Evolutionary conservation across 371 early-diverging fungal species (phyloP).

Genomic region (Rhizopus arrhizus): DNA sequence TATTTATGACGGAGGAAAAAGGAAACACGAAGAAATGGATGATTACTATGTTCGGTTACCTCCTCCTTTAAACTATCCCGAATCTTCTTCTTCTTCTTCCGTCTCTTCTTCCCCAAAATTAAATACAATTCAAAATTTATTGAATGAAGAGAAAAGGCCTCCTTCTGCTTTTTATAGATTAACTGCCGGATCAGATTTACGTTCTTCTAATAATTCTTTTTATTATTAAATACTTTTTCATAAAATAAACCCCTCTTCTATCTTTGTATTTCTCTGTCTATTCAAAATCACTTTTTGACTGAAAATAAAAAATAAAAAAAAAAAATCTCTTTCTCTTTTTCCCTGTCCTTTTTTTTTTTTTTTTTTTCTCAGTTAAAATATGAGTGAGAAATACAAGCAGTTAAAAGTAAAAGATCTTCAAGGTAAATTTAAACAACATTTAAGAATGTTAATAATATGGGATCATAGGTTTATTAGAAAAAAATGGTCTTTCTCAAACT

Average conservation of each 20-base stretch:
- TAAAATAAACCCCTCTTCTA: not conserved
- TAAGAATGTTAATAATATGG: not conserved
- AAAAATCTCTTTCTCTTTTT: not conserved
- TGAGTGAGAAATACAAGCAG: constrained; percentile 47
- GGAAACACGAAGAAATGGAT: constrained; percentile 9
- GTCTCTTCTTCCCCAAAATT: constrained; percentile 32
- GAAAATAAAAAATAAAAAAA: too few relatives aligned
- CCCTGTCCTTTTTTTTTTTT: not conserved
- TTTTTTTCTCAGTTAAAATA: not conserved
- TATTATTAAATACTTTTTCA: not conserved
- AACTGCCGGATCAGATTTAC: constrained; percentile 12
- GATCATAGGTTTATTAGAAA: constrained; percentile 53
- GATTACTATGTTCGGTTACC: constrained; percentile 16
- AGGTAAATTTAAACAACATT: constrained; percentile 27
- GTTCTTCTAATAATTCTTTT: not conserved
- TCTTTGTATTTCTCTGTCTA: not conserved
- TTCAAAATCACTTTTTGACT: not conserved
- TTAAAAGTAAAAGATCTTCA: constrained; percentile 69
- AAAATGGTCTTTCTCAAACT: constrained; percentile 56
- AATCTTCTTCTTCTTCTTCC: constrained; percentile 36
- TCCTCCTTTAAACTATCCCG: constrained; percentile 24
- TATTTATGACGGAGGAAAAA: constrained; percentile 21
- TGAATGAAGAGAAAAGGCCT: constrained; percentile 27
- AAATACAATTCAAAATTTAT: constrained; percentile 35
- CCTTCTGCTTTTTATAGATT: constrained; percentile 26